phyloP scores from a whole-genome alignment of 306 rosid species.

The Vigna radiata region DNA sequence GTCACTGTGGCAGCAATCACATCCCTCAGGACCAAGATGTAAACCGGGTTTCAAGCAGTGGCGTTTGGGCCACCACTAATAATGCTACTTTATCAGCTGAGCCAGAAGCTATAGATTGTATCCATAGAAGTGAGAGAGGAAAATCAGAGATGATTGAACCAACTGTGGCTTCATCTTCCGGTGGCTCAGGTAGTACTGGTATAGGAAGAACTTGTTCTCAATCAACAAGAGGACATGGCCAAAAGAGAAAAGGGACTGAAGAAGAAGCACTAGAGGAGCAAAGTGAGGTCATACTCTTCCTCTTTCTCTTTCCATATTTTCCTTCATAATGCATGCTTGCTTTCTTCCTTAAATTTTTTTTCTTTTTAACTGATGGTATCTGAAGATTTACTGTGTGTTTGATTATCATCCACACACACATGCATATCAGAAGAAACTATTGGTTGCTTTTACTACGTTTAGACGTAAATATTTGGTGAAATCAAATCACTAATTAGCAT shows the following conservation, averaged over 20 bases:
- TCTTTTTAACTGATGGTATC: neutral
- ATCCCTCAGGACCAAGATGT: constrained; percentile 56
- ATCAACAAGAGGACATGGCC: constrained; percentile 61
- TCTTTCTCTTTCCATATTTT: constrained; percentile 4
- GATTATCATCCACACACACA: neutral
- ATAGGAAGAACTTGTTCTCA: constrained; percentile 60
- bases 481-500: neutral
- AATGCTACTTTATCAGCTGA: constrained; percentile 49
- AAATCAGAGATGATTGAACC: constrained; percentile 64
- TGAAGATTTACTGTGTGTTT: neutral
- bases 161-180: constrained; percentile 72
- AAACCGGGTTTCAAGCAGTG: constrained; percentile 56
- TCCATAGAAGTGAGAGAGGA: constrained; percentile 52
- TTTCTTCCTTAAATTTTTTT: neutral
- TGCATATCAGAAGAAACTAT: neutral
- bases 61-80: constrained; percentile 45
- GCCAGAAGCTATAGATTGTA: constrained; percentile 52
- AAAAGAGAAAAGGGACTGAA: constrained; percentile 73
- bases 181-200: constrained; percentile 74
- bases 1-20: constrained; percentile 82
- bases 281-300: constrained; percentile 66
- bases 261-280: constrained; percentile 78
- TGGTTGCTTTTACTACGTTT: neutral
- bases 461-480: neutral
- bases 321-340: constrained; percentile 10